Evolutionary conservation across 805 yeast genomes (phyloP).

Genomic region (Aciculoconidium aculeatum): DNA sequence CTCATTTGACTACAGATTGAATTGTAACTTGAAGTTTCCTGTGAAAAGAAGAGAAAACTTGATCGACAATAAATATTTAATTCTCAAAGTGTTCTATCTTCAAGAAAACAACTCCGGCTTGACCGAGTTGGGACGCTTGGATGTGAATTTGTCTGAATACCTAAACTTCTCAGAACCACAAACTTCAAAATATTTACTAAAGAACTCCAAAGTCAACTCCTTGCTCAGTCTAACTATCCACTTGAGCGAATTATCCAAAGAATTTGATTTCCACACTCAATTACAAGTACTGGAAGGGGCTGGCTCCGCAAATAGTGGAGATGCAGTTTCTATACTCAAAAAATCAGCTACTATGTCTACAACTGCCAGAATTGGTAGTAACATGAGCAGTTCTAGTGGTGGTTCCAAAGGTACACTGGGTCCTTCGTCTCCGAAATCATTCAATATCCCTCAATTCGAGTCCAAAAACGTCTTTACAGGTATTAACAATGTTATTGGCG

Average conservation of each 20-base stretch:
- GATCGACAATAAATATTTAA: slow-evolving; percentile 39
- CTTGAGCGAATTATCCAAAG: slow-evolving; percentile 37
- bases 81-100: slow-evolving; percentile 31
- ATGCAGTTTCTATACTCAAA: background rate
- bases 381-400: background rate
- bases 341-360: too few relatives aligned
- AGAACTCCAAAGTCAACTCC: slow-evolving; percentile 77
- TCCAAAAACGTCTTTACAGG: slow-evolving; percentile 45
- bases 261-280: slow-evolving; percentile 38
- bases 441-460: slow-evolving; percentile 35
- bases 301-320: too few relatives aligned
- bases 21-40: slow-evolving; percentile 35
- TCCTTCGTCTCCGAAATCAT: slow-evolving; percentile 31
- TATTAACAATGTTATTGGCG: slow-evolving; percentile 34
- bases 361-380: background rate
- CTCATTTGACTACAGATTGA: slow-evolving; percentile 27
- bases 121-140: slow-evolving; percentile 58
- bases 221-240: slow-evolving; percentile 60
- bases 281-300: slow-evolving; percentile 28
- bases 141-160: slow-evolving; percentile 68
- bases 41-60: slow-evolving; percentile 32
- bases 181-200: slow-evolving; percentile 61
- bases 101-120: slow-evolving; percentile 13
- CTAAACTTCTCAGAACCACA: slow-evolving; percentile 47
- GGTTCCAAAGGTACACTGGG: background rate